Evolutionary conservation across 225 moss, liverwort and hornwort genomes (phyloP), one percentile per base, ranked within the genome.

Genomic region (Ulota crispa): DNA sequence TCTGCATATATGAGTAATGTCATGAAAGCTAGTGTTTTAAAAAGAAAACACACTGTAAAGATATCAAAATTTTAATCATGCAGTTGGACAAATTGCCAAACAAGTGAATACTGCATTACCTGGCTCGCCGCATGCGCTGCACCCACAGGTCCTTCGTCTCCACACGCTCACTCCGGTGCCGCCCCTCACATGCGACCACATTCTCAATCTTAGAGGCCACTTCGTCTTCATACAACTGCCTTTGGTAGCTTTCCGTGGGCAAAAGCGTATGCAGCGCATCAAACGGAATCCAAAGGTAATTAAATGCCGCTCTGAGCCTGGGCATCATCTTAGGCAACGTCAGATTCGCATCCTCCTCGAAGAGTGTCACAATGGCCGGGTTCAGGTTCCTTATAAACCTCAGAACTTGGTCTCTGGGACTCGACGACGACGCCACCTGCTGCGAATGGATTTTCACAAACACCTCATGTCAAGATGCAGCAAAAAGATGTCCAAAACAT

Each of bases 271-370:
- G 90, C 80, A 95, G 65, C 42, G 93, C 94, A 60, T 95, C 95
- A 36, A 95, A 94, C 2, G 95, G 95, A 7, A 95, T 95, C 95
- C 95, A 95, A 13, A 95, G 84, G 64, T 92, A 87, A 53, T 95
- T 95, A 53, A 95, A 94, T 4, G 95, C 93, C 0, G 91, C 90
- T 72, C 90, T 80, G 20, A 95, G 75, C 63, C 95, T 66, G 3
- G 92, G 53, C 7, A 95, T 87, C 11, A 94, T 32, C 52, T 90
- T 88, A 0, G 86, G 80, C 0, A 88, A 83, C 10, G 92, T 93
- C 72, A 91, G 70, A 16, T 72, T 87, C 1, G 84, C 92, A 57
- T 94, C 94, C 53, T 94, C 94, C 20, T 94, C 94, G 3, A 84
- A 84, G 3, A 94, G 52, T 1, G 92, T 92, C 30, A 94, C 87